A percentile compares a stretch with the other conserved stretches of the same genome.
These are phyloP conservation scores for Dothideomycetidae sp. DNA, from an alignment of 2,329 filamentous ascomycete species.

Conservation along the genomic window DNA sequence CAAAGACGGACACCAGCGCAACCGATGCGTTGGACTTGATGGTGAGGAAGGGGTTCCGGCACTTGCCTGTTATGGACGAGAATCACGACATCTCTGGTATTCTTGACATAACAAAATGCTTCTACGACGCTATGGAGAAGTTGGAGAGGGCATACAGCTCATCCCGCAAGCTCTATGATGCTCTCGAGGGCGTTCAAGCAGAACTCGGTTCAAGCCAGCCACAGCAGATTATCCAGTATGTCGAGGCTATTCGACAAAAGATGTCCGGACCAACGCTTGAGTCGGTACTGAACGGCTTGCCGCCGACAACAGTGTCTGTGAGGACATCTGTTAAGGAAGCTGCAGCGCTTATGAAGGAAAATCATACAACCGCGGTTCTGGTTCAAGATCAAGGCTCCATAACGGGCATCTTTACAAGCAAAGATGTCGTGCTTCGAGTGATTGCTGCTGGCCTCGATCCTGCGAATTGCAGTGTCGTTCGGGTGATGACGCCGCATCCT, in stretches of 20 bases:
- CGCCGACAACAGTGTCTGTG: conserved; percentile 88
- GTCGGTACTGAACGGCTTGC: conserved; percentile 79
- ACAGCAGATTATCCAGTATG: conserved; percentile 97
- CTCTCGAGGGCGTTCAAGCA: conserved; percentile 91
- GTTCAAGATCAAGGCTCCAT: conserved; percentile 96
- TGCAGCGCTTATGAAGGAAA: conserved; percentile 92
- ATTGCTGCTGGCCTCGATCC: conserved; percentile 95
- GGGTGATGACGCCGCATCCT: conserved; percentile 97
- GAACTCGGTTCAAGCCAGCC: conserved; percentile 92
- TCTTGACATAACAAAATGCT: conserved; percentile 97
- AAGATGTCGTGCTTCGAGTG: conserved; percentile 94
- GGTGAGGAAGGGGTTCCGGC: conserved; percentile 95
- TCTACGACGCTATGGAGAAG: conserved; percentile 99
- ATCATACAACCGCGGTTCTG: conserved; percentile 90
- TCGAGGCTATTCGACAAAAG: conserved; percentile 84
- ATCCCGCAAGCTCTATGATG: conserved; percentile 95
- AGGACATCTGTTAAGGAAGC: conserved; percentile 94
- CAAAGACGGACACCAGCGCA: conserved; percentile 91
- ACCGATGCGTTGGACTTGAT: conserved; percentile 95
- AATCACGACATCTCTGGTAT: conserved; percentile 98
- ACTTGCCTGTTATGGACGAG: conserved; percentile 98
- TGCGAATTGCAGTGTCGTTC: conserved; percentile 86
- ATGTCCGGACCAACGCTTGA: conserved; percentile 98
- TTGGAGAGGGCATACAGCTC: conserved; percentile 93
- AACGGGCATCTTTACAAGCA: conserved; percentile 98